phyloP scores from a whole-genome alignment of 2,329 filamentous ascomycete species.

The Fusarium concolor region DNA sequence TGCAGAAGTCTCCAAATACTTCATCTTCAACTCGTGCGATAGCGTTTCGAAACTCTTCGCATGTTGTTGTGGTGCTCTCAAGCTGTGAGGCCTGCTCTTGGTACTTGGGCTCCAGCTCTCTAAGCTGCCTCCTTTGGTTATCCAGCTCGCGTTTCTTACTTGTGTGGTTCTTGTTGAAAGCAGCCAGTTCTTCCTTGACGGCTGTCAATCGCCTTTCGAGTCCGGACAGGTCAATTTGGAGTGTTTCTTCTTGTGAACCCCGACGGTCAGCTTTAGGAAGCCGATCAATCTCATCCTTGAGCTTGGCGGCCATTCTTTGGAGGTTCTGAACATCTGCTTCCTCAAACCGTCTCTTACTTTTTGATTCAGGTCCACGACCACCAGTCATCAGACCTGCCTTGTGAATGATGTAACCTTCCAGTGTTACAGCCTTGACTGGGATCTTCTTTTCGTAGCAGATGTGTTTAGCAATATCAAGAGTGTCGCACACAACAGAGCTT shows the following conservation, averaged over 20 bases:
- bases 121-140: conserved; percentile 77
- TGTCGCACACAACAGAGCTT: conserved; percentile 94
- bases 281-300: conserved; percentile 80
- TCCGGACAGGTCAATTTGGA: conserved; percentile 82
- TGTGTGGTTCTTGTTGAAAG: conserved; percentile 83
- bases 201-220: conserved; percentile 81
- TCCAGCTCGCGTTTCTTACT: conserved; percentile 87
- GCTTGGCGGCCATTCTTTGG: conserved; percentile 78
- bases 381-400: conserved; percentile 98
- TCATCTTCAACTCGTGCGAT: conserved; percentile 88
- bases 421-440: conserved; percentile 91
- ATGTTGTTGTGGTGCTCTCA: conserved; percentile 64
- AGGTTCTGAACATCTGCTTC: conserved; percentile 90
- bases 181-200: conserved; percentile 79
- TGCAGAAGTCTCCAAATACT: conserved; percentile 87
- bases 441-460: conserved; percentile 88
- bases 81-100: conserved; percentile 77
- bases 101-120: conserved; percentile 82
- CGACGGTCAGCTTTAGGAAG: conserved; percentile 83
- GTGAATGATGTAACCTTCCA: conserved; percentile 96
- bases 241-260: conserved; percentile 79
- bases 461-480: conserved; percentile 84
- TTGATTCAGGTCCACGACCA: conserved; percentile 82
- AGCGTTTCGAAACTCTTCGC: conserved; percentile 66
- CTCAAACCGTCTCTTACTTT: conserved; percentile 86